Percentiles rank a stretch among this genome's conserved stretches.
Conservation (phyloP, 768 basidiomycete species). For the Pisolithus albus region DNA sequence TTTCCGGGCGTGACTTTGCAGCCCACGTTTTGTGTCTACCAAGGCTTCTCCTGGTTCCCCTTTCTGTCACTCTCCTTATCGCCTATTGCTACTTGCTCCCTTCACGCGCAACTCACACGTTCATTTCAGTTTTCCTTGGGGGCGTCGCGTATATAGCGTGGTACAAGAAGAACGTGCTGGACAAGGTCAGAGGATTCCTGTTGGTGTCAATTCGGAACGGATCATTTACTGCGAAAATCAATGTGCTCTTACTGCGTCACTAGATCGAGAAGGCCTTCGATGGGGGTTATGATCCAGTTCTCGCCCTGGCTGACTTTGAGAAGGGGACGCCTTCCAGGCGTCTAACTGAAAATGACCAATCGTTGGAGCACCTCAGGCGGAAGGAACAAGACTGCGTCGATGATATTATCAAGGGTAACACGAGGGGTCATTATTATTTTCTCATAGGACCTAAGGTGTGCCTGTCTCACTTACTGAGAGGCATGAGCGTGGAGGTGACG, state of each 20-base stretch:
- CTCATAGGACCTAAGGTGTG: slow-evolving; percentile 70
- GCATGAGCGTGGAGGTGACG: slow-evolving; percentile 8
- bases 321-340: slow-evolving; percentile 28
- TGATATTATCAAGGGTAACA: slow-evolving; percentile 67
- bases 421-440: slow-evolving; percentile 63
- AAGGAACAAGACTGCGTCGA: slow-evolving; percentile 74
- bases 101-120: not conserved
- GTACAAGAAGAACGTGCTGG: slow-evolving; percentile 79
- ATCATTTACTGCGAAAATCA: slow-evolving; percentile 7
- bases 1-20: not conserved
- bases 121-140: slow-evolving; percentile 52
- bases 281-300: slow-evolving; percentile 76
- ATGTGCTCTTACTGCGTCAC: not conserved
- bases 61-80: not conserved
- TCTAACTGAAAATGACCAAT: slow-evolving; percentile 32
- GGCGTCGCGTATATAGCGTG: slow-evolving; percentile 67
- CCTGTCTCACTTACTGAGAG: slow-evolving; percentile 6
- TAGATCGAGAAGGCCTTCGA: slow-evolving; percentile 77
- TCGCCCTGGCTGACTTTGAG: slow-evolving; percentile 57
- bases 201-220: slow-evolving; percentile 7
- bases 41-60: not conserved
- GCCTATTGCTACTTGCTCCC: not conserved
- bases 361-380: slow-evolving; percentile 59
- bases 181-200: slow-evolving; percentile 47
- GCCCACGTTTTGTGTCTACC: not conserved